Base-by-base conservation (phyloP, 192 early-diverging fungal species). In the Mortierella alpina region DNA sequence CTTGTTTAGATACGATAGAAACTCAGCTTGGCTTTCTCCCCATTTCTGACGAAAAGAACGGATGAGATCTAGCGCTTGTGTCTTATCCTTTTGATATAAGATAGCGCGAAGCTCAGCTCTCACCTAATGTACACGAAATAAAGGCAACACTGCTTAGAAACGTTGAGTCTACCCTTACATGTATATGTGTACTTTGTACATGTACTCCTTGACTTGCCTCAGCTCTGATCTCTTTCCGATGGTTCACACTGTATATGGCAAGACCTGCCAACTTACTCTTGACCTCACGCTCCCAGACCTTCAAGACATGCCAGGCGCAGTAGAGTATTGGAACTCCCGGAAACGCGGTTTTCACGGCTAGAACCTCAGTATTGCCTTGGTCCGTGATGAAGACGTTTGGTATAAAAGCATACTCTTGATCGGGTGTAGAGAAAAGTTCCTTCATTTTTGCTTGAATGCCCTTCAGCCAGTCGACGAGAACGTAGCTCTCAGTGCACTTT, bases 291-390 rank as follows among this genome's bases (percentile, higher is more conserved):
- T 39, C 59, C 50, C 68, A 70, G 8, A 61, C 59, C 57, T 17
- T 31, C 17, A 70, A 42, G 57, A 70, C 65, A 18, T 67, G 65
- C 65, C 65, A 67, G n/a, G 65, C 65, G 18, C 49, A 50, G 15
- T 40, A 65, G n/a, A 49, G 59, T 14, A 57, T 50, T 15, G 54
- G 44, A 7, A 68, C 56, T 22, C 9, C 49, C 2, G 57, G 41
- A 45, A 69, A 58, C 11, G 47, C 68, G 20, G 42, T 45, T 41
- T 62, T 44, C 2, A 70, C 53, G 23, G 68, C 68, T 2, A 62
- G 23, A 42, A 70, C 54, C 12, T 54, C 59, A 12, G 42, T 42
- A 8, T 52, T 61, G 13, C 68, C 59, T 62, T 70, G 59, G 41
- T 62, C 59, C 8, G 68, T 70, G 59, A 70, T 54, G 9, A 70